phyloP scores from a whole-genome alignment of 148 eudicot genomes.

The Rheum nobile region DNA sequence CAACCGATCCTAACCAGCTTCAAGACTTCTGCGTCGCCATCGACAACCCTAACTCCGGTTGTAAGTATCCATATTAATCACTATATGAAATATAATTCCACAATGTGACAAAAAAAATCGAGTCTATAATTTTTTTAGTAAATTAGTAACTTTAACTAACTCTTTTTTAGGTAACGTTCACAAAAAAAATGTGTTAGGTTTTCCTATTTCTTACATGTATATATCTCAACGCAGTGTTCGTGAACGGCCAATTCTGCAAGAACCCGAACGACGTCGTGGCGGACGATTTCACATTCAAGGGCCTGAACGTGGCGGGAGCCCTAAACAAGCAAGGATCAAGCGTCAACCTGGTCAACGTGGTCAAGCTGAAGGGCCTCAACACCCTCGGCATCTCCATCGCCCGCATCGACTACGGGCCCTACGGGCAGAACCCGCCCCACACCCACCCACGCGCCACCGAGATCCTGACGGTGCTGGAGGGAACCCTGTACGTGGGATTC shows the following conservation, averaged over 20 bases:
- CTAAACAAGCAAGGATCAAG: conserved; percentile 11
- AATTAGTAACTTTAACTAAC: too few relatives aligned
- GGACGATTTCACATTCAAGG: conserved; percentile 19
- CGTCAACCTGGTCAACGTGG: conserved; percentile 11
- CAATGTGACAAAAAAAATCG: too few relatives aligned
- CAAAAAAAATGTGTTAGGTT: too few relatives aligned
- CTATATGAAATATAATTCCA: too few relatives aligned
- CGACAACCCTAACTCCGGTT: background rate
- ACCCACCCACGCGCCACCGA: conserved; percentile 26
- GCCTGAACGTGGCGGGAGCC: conserved; percentile 13
- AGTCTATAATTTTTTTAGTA: too few relatives aligned
- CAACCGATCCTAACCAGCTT: conserved; percentile 8
- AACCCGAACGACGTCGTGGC: conserved; percentile 6
- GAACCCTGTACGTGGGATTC: conserved; percentile 20
- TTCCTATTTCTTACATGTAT: background rate
- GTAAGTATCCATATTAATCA: background rate
- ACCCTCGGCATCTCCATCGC: conserved; percentile 24
- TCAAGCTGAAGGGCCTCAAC: conserved; percentile 18
- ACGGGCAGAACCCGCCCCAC: conserved; percentile 17
- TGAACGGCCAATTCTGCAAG: conserved; percentile 9
- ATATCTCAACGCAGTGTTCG: conserved; percentile 3
- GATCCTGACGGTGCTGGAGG: conserved; percentile 19
- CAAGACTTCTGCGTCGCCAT: conserved; percentile 6
- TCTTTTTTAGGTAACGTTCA: too few relatives aligned
- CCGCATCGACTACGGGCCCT: conserved; percentile 16